These are phyloP conservation scores for Echium plantagineum DNA, from an alignment of 257 asterid genomes.

Conservation along the genomic window DNA sequence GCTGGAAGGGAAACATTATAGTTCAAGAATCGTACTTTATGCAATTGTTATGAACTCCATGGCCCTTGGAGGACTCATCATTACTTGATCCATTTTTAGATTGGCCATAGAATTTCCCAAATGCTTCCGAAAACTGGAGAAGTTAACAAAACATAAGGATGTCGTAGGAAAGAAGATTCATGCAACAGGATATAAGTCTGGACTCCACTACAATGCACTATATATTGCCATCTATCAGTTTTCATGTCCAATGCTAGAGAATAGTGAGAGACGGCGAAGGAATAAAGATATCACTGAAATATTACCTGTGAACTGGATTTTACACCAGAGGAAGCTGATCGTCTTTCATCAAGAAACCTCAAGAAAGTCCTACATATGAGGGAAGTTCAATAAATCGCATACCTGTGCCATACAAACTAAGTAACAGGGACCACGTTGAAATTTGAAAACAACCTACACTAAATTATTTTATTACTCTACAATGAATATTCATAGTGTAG, in stretches of 20 bases:
- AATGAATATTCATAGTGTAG: neutral
- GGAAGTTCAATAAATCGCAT: slow-evolving; percentile 5
- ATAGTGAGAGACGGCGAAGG: slow-evolving; percentile 2
- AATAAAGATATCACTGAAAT: neutral
- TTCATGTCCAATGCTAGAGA: neutral
- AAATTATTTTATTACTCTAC: neutral
- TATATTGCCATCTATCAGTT: neutral
- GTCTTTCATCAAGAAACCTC: slow-evolving; percentile 75
- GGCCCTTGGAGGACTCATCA: slow-evolving; percentile 53
- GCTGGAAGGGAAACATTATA: neutral
- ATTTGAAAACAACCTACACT: slow-evolving; percentile 1
- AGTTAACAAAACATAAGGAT: slow-evolving; percentile 6
- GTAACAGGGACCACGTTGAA: neutral
- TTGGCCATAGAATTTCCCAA: slow-evolving; percentile 86
- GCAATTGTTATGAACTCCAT: slow-evolving; percentile 67
- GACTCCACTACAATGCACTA: neutral
- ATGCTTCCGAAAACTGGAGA: slow-evolving; percentile 67
- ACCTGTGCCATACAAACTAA: neutral
- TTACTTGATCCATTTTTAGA: slow-evolving; percentile 48
- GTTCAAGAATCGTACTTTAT: slow-evolving; percentile 43
- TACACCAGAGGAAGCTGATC: slow-evolving; percentile 41
- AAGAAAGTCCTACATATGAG: slow-evolving; percentile 61
- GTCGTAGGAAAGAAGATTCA: neutral
- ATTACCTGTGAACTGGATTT: slow-evolving; percentile 85
- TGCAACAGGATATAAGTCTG: neutral